Evolutionary conservation across 768 basidiomycete species (phyloP).

Genomic region (Leccinum sublutescens): DNA sequence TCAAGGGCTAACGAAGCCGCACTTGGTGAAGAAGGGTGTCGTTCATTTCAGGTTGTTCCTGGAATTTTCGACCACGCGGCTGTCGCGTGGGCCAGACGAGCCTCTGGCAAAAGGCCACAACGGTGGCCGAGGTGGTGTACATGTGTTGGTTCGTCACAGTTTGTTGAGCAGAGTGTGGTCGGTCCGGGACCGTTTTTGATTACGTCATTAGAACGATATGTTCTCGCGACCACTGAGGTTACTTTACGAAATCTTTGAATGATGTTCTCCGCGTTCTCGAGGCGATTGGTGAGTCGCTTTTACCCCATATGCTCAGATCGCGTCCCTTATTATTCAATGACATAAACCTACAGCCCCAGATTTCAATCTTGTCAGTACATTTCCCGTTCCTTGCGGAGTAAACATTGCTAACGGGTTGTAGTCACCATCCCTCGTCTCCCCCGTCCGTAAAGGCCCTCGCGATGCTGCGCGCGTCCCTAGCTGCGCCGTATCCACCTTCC

Average conservation of each 20-base stretch:
- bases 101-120: background rate
- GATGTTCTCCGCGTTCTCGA: slow-evolving; percentile 37
- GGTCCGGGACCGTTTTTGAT: background rate
- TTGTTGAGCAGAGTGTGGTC: too few relatives aligned
- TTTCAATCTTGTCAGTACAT: slow-evolving; percentile 61
- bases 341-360: slow-evolving; percentile 43
- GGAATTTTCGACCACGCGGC: slow-evolving; percentile 5
- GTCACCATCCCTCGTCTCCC: slow-evolving; percentile 65
- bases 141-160: too few relatives aligned
- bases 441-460: slow-evolving; percentile 61
- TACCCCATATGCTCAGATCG: background rate
- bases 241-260: background rate
- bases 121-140: too few relatives aligned
- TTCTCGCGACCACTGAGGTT: background rate
- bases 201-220: slow-evolving; percentile 7
- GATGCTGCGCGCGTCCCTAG: slow-evolving; percentile 57
- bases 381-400: slow-evolving; percentile 6
- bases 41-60: background rate
- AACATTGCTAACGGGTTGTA: slow-evolving; percentile 26
- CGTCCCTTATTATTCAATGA: background rate
- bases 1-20: background rate
- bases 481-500: slow-evolving; percentile 58
- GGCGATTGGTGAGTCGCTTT: slow-evolving; percentile 29
- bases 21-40: background rate
- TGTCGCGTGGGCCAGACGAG: slow-evolving; percentile 7